These are phyloP conservation scores for Apostasia ramifera DNA, from an alignment of 106 monocot genomes.

Conservation along the genomic window DNA sequence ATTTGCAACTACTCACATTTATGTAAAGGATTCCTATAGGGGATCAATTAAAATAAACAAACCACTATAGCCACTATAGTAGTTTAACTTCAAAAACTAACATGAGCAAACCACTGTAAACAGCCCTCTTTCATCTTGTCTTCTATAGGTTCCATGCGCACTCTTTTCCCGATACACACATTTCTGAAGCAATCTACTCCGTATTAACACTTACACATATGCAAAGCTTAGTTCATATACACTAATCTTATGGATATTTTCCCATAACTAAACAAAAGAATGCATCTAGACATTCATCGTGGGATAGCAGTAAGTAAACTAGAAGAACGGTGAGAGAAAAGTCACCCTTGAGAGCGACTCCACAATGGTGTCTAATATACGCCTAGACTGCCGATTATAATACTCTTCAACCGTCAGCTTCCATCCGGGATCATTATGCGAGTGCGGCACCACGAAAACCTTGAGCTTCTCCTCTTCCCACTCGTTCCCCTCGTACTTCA, in stretches of 20 bases:
- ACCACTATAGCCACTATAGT: too few species aligned
- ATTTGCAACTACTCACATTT: too few species aligned
- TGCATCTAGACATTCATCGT: neutral
- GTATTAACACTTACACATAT: neutral
- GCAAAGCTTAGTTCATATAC: neutral
- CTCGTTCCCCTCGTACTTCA: constrained; percentile 58
- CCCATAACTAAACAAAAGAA: neutral
- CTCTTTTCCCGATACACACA: too few species aligned
- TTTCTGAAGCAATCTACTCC: neutral
- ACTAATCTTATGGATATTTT: neutral
- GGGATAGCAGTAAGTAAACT: neutral
- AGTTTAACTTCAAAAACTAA: too few species aligned
- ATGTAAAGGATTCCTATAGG: too few species aligned
- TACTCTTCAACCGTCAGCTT: constrained; percentile 90
- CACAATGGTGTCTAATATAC: constrained; percentile 83
- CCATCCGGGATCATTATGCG: constrained; percentile 98
- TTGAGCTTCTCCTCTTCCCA: constrained; percentile 91
- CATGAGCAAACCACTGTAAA: too few species aligned
- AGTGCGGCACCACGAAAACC: constrained; percentile 96
- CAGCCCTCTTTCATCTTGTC: too few species aligned
- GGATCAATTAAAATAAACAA: too few species aligned
- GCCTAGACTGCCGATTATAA: constrained; percentile 68
- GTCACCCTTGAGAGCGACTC: constrained; percentile 82
- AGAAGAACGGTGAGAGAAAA: neutral
- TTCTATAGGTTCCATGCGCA: too few species aligned